These are phyloP conservation scores for Vitis vinifera DNA, from an alignment of 164 flowering plant genomes.

Conservation along the genomic window DNA sequence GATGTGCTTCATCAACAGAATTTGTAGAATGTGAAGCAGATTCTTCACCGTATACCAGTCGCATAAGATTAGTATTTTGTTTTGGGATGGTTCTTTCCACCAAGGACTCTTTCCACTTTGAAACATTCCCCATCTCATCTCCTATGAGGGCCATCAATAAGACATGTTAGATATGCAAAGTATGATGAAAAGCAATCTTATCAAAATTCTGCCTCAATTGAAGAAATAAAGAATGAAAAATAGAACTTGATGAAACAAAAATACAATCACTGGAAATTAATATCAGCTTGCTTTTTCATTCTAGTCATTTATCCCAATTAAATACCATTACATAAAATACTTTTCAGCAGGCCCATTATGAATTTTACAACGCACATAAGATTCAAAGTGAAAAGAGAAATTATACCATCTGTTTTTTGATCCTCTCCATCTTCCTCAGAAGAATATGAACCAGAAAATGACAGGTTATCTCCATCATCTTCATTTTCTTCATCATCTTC, in stretches of 20 bases:
- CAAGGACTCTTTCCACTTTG: conserved; percentile 84
- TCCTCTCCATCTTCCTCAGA: conserved; percentile 44
- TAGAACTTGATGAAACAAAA: no score
- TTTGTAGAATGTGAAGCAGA: conserved; percentile 26
- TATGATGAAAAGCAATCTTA: neutral
- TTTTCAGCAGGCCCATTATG: no score
- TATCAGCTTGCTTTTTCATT: no score
- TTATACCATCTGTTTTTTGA: conserved; percentile 37
- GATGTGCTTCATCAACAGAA: conserved; percentile 28
- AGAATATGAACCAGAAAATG: conserved; percentile 38
- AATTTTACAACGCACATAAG: neutral
- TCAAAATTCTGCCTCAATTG: neutral
- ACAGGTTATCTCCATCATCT: conserved; percentile 9
- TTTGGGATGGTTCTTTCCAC: conserved; percentile 40
- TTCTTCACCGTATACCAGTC: conserved; percentile 76
- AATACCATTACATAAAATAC: no score
- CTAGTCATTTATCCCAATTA: no score
- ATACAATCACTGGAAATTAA: no score
- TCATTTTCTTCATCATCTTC: conserved; percentile 35
- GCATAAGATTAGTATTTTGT: conserved; percentile 64
- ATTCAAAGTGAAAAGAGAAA: neutral
- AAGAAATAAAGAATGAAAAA: no score
- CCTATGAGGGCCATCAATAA: conserved; percentile 24
- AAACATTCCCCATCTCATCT: conserved; percentile 60
- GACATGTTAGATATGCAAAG: neutral